These are phyloP conservation scores for Oryza punctata DNA, from an alignment of 176 grass and related monocot species.

Conservation along the genomic window DNA sequence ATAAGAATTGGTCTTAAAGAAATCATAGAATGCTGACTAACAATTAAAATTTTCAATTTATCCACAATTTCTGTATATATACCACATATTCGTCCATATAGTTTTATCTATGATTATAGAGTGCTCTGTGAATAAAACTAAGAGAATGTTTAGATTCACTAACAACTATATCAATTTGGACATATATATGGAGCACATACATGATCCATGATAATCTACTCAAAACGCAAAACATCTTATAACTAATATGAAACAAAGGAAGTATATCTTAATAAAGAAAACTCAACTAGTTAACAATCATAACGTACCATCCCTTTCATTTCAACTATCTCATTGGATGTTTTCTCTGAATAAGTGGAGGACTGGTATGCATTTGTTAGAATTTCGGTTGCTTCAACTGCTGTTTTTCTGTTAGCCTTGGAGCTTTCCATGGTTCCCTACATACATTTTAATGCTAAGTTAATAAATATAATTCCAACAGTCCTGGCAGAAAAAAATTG, in stretches of 20 bases:
- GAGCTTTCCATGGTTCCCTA: constrained; percentile 42
- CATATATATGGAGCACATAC: no score
- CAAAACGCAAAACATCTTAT: no score
- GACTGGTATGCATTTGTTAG: constrained; percentile 35
- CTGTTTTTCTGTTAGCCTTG: constrained; percentile 27
- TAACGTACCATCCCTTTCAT: constrained; percentile 38
- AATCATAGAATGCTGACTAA: no score
- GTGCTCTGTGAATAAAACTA: not conserved
- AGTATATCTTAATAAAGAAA: not conserved
- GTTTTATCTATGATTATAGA: not conserved
- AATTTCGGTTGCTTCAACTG: constrained; percentile 47
- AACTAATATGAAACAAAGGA: no score
- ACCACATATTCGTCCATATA: not conserved
- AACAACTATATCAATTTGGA: no score
- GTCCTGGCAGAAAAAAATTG: no score
- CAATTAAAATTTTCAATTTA: no score
- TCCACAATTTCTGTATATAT: not conserved
- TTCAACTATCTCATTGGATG: constrained; percentile 27
- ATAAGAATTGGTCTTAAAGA: no score
- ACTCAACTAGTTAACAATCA: not conserved
- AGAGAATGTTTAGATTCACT: not conserved
- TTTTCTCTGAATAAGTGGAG: constrained; percentile 26
- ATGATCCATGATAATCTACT: no score
- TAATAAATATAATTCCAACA: no score
- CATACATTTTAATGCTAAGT: not conserved